phyloP scores from a whole-genome alignment of 805 yeast species.

The Saccharomycodes ludwigii region DNA sequence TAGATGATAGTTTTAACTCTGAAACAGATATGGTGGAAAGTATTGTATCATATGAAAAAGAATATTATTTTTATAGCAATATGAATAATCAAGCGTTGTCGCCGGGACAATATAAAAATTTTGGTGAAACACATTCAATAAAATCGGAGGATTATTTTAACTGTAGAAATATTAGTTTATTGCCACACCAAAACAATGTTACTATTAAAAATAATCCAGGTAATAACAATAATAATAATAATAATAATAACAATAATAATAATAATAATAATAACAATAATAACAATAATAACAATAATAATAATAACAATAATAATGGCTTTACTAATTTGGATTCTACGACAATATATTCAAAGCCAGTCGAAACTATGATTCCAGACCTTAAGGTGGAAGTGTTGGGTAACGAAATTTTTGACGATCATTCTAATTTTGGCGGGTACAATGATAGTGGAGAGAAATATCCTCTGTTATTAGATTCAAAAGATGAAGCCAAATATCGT shows the following conservation, averaged over 20 bases:
- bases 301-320: too few species aligned
- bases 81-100: background rate
- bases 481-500: slow-evolving; percentile 17
- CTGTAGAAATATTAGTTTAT: too few species aligned
- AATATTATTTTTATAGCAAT: background rate
- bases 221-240: background rate
- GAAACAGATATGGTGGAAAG: slow-evolving; percentile 1
- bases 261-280: slow-evolving; percentile 1
- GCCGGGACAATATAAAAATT: background rate
- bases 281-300: too few species aligned
- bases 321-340: too few species aligned
- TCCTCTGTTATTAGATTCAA: slow-evolving; percentile 16
- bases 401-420: slow-evolving; percentile 4
- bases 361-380: background rate
- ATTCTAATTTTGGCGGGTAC: too few species aligned
- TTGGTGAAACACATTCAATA: background rate
- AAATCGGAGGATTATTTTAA: slow-evolving; percentile 1
- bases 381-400: slow-evolving; percentile 4
- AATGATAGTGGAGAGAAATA: too few species aligned
- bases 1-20: background rate
- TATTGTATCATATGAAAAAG: background rate
- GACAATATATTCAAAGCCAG: too few species aligned
- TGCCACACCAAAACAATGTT: too few species aligned
- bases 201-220: background rate
- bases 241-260: background rate